Base-by-base conservation (phyloP, 768 basidiomycete species). In the Lactarius hengduanensis region DNA sequence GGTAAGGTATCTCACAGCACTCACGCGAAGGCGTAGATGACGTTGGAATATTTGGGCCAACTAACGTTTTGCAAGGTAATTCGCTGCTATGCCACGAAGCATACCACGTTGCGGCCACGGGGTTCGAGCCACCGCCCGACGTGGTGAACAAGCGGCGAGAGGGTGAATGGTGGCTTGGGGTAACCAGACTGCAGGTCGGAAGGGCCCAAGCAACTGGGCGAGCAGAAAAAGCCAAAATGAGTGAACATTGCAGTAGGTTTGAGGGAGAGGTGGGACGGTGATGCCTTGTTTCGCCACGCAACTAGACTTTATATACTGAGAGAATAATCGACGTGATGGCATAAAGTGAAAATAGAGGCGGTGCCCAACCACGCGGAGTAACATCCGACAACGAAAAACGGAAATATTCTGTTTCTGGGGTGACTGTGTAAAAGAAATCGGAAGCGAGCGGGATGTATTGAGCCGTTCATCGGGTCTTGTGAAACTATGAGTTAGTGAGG, bases 1-100 rank as follows among this genome's bases (percentile, higher is more conserved):
- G 1, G 18, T 34, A 22, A n/a, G 41, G 41, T 2, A 5, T 45
- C 55, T 38, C 32, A 11, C 40, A n/a, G 20, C 4, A 83, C 83
- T 77, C 70, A 88, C 87, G 81, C 87, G 69, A 88, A 87, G 53
- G 86, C 81, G 74, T 86, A 88, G 34, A 79, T 82, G 75, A 88
- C 71, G 56, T 83, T 74, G 55, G 77, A 83, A 70, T 86, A 87
- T 71, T 84, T 85, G 36, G 74, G 65, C 86, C 86, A 88, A 28
- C 82, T 79, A 64, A 88, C 77, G 15, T 77, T 73, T 47, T 71
- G 71, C 4, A 83, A 78, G 15, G 84, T 73, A 68, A 77, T 58
- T 77, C 69, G 30, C 68, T 62, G 7, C 75, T 76, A 61, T 81
- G 76, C 83, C 84, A 86, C n/a, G 79, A 80, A 20, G 86, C 78